These are phyloP conservation scores for Gymnopilus junonius DNA, from an alignment of 768 basidiomycete species.

Conservation along the genomic window DNA sequence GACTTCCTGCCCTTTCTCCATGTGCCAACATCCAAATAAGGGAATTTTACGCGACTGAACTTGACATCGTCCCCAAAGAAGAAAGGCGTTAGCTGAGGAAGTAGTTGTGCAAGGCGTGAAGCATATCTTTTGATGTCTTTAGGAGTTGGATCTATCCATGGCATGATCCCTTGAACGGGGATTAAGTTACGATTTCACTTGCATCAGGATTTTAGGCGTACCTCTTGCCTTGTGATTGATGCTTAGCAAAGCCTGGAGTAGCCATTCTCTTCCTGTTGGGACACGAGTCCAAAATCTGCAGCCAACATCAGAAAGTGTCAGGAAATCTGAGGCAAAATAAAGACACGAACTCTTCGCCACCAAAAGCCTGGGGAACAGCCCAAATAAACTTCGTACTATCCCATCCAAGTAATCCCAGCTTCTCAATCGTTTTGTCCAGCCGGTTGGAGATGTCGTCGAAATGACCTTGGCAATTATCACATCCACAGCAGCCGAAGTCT, in stretches of 20 bases:
- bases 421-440: conserved; percentile 47
- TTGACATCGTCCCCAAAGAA: conserved; percentile 4
- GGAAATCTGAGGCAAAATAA: neutral
- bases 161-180: conserved; percentile 30
- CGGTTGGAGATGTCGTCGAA: conserved; percentile 56
- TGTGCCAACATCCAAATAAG: conserved; percentile 2
- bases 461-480: conserved; percentile 59
- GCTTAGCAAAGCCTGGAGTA: conserved; percentile 51
- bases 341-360: conserved; percentile 33
- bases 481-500: conserved; percentile 61
- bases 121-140: conserved; percentile 41
- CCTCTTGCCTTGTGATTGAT: conserved; percentile 58
- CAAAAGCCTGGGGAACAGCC: conserved; percentile 65
- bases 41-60: neutral
- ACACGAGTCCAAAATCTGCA: conserved; percentile 51
- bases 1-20: neutral
- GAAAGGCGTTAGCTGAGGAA: conserved; percentile 18
- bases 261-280: conserved; percentile 57
- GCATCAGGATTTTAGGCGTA: neutral
- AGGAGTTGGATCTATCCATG: conserved; percentile 48
- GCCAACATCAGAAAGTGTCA: neutral
- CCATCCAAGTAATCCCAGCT: conserved; percentile 50
- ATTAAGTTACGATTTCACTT: neutral
- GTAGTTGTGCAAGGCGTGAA: conserved; percentile 33
- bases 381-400: conserved; percentile 52